These are phyloP conservation scores for Sporisorium scitamineum DNA, from an alignment of 1,284 basidiomycete species.

Conservation along the genomic window DNA sequence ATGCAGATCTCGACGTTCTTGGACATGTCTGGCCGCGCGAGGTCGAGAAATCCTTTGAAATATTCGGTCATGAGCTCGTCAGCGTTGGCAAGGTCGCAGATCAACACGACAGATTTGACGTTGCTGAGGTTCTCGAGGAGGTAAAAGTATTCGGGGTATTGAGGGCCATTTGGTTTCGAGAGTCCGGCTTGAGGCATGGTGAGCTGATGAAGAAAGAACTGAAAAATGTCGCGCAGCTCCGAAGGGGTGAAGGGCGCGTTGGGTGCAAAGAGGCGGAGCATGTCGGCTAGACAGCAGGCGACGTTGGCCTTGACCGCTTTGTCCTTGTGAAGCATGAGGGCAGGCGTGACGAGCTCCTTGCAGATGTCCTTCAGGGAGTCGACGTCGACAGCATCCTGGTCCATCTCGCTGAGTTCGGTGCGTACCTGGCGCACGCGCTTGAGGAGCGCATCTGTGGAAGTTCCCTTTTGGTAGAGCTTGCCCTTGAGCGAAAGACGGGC, in stretches of 20 bases:
- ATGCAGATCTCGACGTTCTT: slow-evolving; percentile 91
- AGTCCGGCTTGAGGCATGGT: slow-evolving; percentile 54
- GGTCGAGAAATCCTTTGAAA: slow-evolving; percentile 84
- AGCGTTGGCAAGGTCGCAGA: slow-evolving; percentile 87
- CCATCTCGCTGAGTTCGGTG: slow-evolving; percentile 81
- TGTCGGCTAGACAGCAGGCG: slow-evolving; percentile 93
- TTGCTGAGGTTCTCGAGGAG: slow-evolving; percentile 90
- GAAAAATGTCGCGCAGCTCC: slow-evolving; percentile 74
- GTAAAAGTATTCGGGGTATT: slow-evolving; percentile 72
- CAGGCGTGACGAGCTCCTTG: slow-evolving; percentile 82
- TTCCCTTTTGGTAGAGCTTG: slow-evolving; percentile 53
- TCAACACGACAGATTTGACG: slow-evolving; percentile 92
- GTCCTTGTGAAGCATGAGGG: slow-evolving; percentile 91
- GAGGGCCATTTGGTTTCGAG: slow-evolving; percentile 48
- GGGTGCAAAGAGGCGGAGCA: slow-evolving; percentile 92
- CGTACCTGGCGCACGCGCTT: slow-evolving; percentile 52
- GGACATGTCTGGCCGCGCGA: slow-evolving; percentile 75
- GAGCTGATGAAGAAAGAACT: slow-evolving; percentile 74
- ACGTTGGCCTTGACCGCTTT: slow-evolving; percentile 91
- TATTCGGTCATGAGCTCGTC: slow-evolving; percentile 87
- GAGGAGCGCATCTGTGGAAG: slow-evolving; percentile 56
- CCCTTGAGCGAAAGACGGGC: slow-evolving; percentile 54
- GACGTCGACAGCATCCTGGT: slow-evolving; percentile 87
- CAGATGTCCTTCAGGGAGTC: slow-evolving; percentile 78
- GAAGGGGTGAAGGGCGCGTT: slow-evolving; percentile 92